phyloP scores from a whole-genome alignment of 179 eudicot species.

The Actinidia polygama region DNA sequence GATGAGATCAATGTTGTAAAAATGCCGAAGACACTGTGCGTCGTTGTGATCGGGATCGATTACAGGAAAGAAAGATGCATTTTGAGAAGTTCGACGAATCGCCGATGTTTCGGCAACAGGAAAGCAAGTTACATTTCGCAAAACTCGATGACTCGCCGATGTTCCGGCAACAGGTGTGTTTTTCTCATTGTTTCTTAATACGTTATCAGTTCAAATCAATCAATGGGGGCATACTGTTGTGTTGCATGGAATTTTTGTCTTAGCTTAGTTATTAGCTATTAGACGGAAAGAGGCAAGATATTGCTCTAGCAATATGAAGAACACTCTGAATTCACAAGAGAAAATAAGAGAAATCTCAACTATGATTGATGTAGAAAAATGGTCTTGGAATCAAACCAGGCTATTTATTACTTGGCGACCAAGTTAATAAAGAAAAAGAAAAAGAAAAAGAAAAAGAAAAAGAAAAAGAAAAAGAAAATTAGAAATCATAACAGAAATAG shows the following conservation, averaged over 20 bases:
- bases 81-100: constrained; percentile 15
- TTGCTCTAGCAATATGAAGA: too few species aligned
- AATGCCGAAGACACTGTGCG: background rate
- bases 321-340: too few species aligned
- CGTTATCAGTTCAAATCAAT: background rate
- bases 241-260: background rate
- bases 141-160: constrained; percentile 37
- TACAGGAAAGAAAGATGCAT: constrained; percentile 15
- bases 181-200: background rate
- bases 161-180: constrained; percentile 33
- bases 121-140: constrained; percentile 24
- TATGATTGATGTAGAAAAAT: too few species aligned
- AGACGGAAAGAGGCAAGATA: too few species aligned
- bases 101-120: constrained; percentile 27
- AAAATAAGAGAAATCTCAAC: too few species aligned
- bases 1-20: background rate
- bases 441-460: too few species aligned
- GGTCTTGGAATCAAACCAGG: too few species aligned
- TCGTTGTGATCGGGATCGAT: constrained; percentile 11
- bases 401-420: too few species aligned
- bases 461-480: too few species aligned
- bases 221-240: background rate
- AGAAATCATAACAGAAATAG: too few species aligned
- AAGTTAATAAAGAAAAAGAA: too few species aligned
- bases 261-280: too few species aligned